Base-by-base conservation (phyloP, 2,329 filamentous ascomycete species). In the Venturia nashicola region DNA sequence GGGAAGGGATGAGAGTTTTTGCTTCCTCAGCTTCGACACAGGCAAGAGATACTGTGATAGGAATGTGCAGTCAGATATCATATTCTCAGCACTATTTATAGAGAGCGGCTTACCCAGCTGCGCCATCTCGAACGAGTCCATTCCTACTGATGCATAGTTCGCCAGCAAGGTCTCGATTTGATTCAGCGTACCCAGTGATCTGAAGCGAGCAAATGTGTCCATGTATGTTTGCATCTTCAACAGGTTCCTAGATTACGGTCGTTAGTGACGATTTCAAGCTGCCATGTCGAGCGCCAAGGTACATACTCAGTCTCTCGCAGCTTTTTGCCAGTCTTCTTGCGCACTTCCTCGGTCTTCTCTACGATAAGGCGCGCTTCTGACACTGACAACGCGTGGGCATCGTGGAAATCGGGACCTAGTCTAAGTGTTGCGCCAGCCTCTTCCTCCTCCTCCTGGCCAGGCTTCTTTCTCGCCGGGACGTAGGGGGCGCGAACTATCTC, bases 11-110 rank as follows among this genome's bases (percentile, higher is more conserved):
- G 65, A 99, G 82, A 9, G 91, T 96, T 78, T 96, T 97, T 66
- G 94, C 94, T 77, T 99, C 95, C 73, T 99, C 94, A 65, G 91
- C 88, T 55, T 86, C 88, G 71, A 96, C 92, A 73, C 92, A 96
- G 76, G 91, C 96, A 46, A 99, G 80, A 40, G 90, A 96, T 42
- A 91, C 92, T 95, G 71, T 69, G 72, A 69, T 62, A 32, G 11
- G 27, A n/a, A 57, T 34, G 51, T 11, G 14, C 11, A 14, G 64
- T 61, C 62, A 62, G 61, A 40, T 61, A 42, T n/a, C 42, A 61
- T 20, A 16, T 23, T 18, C 23, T 39, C 12, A 20, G 20, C 34
- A 23, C 46, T 18, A 34, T 44, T 64, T 18, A n/a, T 51, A 6
- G 39, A 42, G 42, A 12, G 59, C n/a, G 46, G 43, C 61, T 57